Conservation (phyloP, 2,329 filamentous ascomycete genomes). For the Nakataea oryzae region DNA sequence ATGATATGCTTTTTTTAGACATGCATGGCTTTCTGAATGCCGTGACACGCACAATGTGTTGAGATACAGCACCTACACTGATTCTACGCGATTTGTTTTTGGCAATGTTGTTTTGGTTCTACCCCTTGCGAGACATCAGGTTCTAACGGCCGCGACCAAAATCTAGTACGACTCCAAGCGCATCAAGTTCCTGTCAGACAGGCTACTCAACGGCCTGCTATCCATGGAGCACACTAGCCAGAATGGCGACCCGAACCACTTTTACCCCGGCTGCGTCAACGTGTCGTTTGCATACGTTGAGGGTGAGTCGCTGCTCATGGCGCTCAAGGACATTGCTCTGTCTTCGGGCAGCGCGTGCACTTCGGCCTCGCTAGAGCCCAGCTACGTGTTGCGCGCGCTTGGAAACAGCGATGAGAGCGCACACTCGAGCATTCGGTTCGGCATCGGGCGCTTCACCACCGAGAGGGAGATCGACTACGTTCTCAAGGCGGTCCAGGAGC, state of each 20-base stretch:
- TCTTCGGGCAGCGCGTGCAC: conserved; percentile 97
- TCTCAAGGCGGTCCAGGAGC: conserved; percentile 80
- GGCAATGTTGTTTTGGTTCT: conserved; percentile 3
- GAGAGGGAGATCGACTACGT: conserved; percentile 96
- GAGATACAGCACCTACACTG: conserved; percentile 60
- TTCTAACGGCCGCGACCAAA: background rate
- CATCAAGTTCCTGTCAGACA: conserved; percentile 72
- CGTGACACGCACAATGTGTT: conserved; percentile 48
- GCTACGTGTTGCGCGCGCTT: conserved; percentile 87
- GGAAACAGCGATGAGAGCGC: conserved; percentile 96
- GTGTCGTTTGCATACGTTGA: conserved; percentile 98
- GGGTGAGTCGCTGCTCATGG: conserved; percentile 96
- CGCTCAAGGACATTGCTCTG: conserved; percentile 91
- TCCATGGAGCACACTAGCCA: conserved; percentile 84
- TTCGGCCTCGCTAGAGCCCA: conserved; percentile 90
- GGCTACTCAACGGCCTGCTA: conserved; percentile 71
- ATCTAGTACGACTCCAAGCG: conserved; percentile 84
- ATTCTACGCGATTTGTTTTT: conserved; percentile 9
- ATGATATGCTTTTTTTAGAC: conserved; percentile 68
- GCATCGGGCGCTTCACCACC: conserved; percentile 93
- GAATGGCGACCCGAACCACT: conserved; percentile 73
- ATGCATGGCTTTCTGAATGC: conserved; percentile 87
- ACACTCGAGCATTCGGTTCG: conserved; percentile 95
- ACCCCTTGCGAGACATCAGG: background rate
- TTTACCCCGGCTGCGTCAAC: conserved; percentile 96